Percentiles rank a stretch among this genome's conserved stretches.
Evolutionary conservation across 768 basidiomycete genomes (phyloP).

Genomic region (Amanita subjunquillea): DNA sequence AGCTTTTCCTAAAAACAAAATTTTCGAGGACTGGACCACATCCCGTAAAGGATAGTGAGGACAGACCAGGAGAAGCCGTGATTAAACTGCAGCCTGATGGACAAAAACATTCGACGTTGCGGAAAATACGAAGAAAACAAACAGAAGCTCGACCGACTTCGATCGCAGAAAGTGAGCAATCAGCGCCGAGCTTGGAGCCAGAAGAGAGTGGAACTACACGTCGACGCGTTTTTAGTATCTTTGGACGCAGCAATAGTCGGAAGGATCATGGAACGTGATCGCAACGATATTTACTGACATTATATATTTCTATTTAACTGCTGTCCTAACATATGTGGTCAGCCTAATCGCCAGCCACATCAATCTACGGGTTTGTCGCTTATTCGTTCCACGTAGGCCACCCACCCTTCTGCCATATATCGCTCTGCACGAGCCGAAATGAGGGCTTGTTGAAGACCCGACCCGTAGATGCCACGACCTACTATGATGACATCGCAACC

Average conservation of each 20-base stretch:
- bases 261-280: background rate
- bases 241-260: background rate
- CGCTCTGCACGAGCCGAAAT: constrained; percentile 65
- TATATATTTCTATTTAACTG: background rate
- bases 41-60: constrained; percentile 11
- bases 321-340: background rate
- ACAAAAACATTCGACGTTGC: constrained; percentile 12
- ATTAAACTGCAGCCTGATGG: constrained; percentile 6
- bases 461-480: constrained; percentile 87
- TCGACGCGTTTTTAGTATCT: constrained; percentile 1
- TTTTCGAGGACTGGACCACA: constrained; percentile 32
- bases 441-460: constrained; percentile 31
- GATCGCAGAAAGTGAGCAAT: constrained; percentile 26
- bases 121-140: constrained; percentile 19
- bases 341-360: background rate
- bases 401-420: constrained; percentile 84
- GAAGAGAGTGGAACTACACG: constrained; percentile 20
- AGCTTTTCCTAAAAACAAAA: constrained; percentile 71
- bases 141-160: constrained; percentile 21
- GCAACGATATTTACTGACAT: background rate
- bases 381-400: constrained; percentile 66
- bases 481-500: constrained; percentile 98
- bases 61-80: constrained; percentile 9
- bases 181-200: constrained; percentile 10
- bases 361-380: background rate